Percentiles rank a stretch among this genome's conserved stretches.
Evolutionary conservation across 78 protist genomes (phyloP).

Genomic region (Cavenderia fasciculata): DNA sequence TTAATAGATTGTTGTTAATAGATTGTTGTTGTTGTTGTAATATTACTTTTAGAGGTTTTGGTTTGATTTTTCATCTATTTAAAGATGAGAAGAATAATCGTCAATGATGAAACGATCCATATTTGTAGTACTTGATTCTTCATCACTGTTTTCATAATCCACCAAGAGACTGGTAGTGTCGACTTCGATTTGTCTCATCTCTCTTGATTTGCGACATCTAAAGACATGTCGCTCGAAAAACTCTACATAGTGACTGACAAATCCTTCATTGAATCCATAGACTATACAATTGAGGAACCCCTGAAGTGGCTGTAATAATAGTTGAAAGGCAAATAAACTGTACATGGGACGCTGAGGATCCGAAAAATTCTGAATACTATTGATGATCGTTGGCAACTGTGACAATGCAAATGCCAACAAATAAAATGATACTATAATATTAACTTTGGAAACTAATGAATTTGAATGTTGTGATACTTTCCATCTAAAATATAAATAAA

Average conservation of each 20-base stretch:
- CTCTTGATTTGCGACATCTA: slow-evolving; percentile 55
- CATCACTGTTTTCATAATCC: slow-evolving; percentile 68
- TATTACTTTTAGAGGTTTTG: no score
- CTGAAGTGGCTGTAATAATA: slow-evolving; percentile 74
- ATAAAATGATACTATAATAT: slow-evolving; percentile 72
- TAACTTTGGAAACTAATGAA: slow-evolving; percentile 47
- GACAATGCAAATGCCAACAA: slow-evolving; percentile 69
- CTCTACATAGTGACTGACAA: slow-evolving; percentile 17
- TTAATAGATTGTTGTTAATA: no score
- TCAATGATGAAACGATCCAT: slow-evolving; percentile 51
- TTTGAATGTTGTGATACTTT: slow-evolving; percentile 62
- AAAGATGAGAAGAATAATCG: no score
- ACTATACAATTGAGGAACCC: slow-evolving; percentile 71
- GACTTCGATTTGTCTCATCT: slow-evolving; percentile 38
- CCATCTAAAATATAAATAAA: not conserved
- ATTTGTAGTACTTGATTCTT: slow-evolving; percentile 8
- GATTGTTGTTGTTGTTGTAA: no score
- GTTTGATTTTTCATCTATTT: no score
- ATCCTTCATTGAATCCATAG: slow-evolving; percentile 59
- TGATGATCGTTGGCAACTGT: slow-evolving; percentile 74
- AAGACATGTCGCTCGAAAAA: slow-evolving; percentile 47
- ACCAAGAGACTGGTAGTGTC: slow-evolving; percentile 16
- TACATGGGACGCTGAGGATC: slow-evolving; percentile 55
- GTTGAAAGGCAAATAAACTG: slow-evolving; percentile 43
- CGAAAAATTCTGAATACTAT: slow-evolving; percentile 68